Conservation (phyloP, 2,329 filamentous ascomycete species). For the Fusarium continuum region DNA sequence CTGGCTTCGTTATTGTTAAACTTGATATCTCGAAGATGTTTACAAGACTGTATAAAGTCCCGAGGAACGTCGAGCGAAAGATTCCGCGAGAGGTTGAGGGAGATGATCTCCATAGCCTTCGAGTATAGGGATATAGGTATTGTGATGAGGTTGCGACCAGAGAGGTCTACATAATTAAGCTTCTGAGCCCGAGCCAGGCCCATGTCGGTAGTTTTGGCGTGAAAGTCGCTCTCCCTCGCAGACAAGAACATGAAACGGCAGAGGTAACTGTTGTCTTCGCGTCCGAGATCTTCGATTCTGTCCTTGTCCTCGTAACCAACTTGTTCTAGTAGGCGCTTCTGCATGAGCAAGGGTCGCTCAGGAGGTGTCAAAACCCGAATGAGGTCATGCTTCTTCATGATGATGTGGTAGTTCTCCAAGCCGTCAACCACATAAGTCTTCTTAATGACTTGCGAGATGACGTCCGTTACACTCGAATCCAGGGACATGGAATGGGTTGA, state of each 20-base stretch:
- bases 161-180: slow-evolving; percentile 92
- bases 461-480: slow-evolving; percentile 84
- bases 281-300: slow-evolving; percentile 88
- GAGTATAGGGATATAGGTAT: slow-evolving; percentile 95
- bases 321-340: slow-evolving; percentile 90
- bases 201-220: slow-evolving; percentile 74
- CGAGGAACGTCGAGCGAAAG: slow-evolving; percentile 91
- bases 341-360: slow-evolving; percentile 88
- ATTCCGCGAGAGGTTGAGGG: slow-evolving; percentile 92
- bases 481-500: slow-evolving; percentile 87
- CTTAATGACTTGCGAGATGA: slow-evolving; percentile 89
- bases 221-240: slow-evolving; percentile 83
- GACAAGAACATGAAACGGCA: slow-evolving; percentile 96
- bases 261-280: slow-evolving; percentile 97
- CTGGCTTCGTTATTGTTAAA: slow-evolving; percentile 94
- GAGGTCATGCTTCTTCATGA: slow-evolving; percentile 91
- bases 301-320: slow-evolving; percentile 90
- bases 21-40: slow-evolving; percentile 92
- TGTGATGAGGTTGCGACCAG: slow-evolving; percentile 88
- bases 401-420: slow-evolving; percentile 92
- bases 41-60: slow-evolving; percentile 95
- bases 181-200: slow-evolving; percentile 86
- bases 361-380: slow-evolving; percentile 79
- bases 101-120: slow-evolving; percentile 91
- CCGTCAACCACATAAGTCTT: slow-evolving; percentile 94